phyloP scores from a whole-genome alignment of 352 stramenopile genomes.

The Phytophthora colocasiae region DNA sequence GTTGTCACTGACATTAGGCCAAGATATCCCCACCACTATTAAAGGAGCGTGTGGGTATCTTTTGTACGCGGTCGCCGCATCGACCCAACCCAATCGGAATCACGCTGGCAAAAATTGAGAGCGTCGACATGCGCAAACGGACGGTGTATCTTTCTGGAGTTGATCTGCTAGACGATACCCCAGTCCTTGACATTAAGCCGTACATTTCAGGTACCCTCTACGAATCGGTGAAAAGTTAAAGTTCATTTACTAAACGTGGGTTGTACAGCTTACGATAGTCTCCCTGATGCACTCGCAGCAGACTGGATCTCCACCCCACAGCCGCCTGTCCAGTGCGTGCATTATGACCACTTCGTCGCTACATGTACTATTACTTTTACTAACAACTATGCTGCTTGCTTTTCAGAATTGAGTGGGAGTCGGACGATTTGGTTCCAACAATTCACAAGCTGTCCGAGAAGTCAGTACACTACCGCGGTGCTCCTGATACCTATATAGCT shows the following conservation, averaged over 20 bases:
- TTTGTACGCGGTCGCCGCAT: constrained; percentile 97
- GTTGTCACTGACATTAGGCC: constrained; percentile 38
- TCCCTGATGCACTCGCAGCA: constrained; percentile 50
- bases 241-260: neutral
- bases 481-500: constrained; percentile 37
- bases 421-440: constrained; percentile 23
- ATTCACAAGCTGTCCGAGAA: constrained; percentile 45
- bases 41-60: constrained; percentile 92
- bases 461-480: constrained; percentile 54
- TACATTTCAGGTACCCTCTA: constrained; percentile 88
- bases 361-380: neutral
- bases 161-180: constrained; percentile 96
- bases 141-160: constrained; percentile 87
- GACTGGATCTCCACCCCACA: constrained; percentile 53
- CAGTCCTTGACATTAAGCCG: constrained; percentile 98
- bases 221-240: too few relatives aligned
- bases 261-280: constrained; percentile 55
- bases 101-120: constrained; percentile 89
- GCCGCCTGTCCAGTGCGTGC: constrained; percentile 45
- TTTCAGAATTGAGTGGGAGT: constrained; percentile 58
- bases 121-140: constrained; percentile 62
- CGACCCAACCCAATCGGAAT: constrained; percentile 97
- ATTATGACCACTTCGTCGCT: neutral
- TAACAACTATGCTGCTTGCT: constrained; percentile 2
- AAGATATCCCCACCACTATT: constrained; percentile 77